A percentile compares a stretch with the other conserved stretches of the same genome.
phyloP scores from a whole-genome alignment of 495 filamentous ascomycete genomes.

The Hypoxylon subgilvum region DNA sequence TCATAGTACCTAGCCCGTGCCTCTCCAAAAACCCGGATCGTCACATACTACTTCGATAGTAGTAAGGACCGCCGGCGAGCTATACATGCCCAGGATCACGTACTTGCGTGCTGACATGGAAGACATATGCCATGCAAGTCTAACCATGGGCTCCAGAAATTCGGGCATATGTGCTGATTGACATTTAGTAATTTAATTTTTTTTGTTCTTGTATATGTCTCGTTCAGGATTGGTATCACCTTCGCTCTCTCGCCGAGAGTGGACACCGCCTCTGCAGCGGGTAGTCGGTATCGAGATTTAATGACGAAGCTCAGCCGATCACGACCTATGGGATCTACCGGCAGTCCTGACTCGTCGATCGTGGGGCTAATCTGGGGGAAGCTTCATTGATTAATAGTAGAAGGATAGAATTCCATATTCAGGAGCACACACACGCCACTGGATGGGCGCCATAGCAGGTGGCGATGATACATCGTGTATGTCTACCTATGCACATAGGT shows the following conservation, averaged over 20 bases:
- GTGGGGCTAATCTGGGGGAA: slow-evolving; percentile 18
- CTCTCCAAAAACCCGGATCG: slow-evolving; percentile 9
- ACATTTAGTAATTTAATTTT: no score
- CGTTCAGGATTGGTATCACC: no score
- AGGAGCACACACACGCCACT: not conserved
- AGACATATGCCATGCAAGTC: slow-evolving; percentile 25
- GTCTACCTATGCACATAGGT: slow-evolving; percentile 6
- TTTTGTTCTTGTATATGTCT: no score
- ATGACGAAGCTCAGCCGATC: slow-evolving; percentile 19
- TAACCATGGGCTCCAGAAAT: slow-evolving; percentile 2
- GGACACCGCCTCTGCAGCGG: slow-evolving; percentile 2
- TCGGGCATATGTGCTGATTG: not conserved
- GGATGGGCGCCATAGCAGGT: slow-evolving; percentile 9
- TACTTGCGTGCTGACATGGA: slow-evolving; percentile 13
- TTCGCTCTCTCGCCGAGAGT: slow-evolving; percentile 1
- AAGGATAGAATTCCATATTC: slow-evolving; percentile 6
- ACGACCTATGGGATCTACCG: slow-evolving; percentile 3
- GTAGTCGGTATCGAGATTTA: slow-evolving; percentile 4
- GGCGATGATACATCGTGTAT: slow-evolving; percentile 23
- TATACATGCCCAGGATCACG: slow-evolving; percentile 4
- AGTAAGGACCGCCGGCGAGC: not conserved
- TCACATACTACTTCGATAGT: slow-evolving; percentile 12
- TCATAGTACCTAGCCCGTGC: no score
- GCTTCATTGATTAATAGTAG: slow-evolving; percentile 1
- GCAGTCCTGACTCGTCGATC: slow-evolving; percentile 14